Evolutionary conservation across 805 yeast species (phyloP).

Genomic region (Candida succiphila): DNA sequence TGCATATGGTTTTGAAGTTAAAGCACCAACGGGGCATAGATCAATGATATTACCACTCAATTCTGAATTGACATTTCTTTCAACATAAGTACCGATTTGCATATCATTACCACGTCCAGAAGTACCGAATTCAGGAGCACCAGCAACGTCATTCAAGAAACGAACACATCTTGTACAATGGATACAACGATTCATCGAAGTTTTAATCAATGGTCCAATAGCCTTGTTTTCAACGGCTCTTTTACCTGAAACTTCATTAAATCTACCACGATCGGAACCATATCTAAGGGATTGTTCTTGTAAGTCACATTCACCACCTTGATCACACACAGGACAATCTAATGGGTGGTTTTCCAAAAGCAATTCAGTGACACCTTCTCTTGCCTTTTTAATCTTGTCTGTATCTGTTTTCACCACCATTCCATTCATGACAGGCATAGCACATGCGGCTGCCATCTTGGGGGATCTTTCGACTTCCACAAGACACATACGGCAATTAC

Average conservation of each 20-base stretch:
- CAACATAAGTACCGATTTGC: constrained; percentile 86
- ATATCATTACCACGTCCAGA: constrained; percentile 87
- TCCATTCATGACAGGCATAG: constrained; percentile 85
- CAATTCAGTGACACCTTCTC: constrained; percentile 90
- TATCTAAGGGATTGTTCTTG: constrained; percentile 81
- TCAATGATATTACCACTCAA: constrained; percentile 81
- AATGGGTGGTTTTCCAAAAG: constrained; percentile 81
- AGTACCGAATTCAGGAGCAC: constrained; percentile 86
- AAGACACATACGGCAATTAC: constrained; percentile 89
- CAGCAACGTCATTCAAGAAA: constrained; percentile 84
- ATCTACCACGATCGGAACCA: constrained; percentile 83
- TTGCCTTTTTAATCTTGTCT: constrained; percentile 69
- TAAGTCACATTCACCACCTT: constrained; percentile 90
- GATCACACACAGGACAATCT: constrained; percentile 90
- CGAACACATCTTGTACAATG: constrained; percentile 90
- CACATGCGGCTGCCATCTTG: constrained; percentile 83
- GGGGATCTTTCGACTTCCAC: constrained; percentile 88
- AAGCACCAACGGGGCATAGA: constrained; percentile 87
- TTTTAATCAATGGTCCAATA: constrained; percentile 80
- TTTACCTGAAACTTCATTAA: constrained; percentile 71
- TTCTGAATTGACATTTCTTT: constrained; percentile 76
- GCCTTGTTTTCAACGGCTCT: constrained; percentile 88
- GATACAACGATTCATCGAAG: constrained; percentile 87
- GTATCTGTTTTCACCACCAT: constrained; percentile 78
- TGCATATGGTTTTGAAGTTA: constrained; percentile 86